Percentiles rank a stretch among this genome's conserved stretches.
phyloP scores from a whole-genome alignment of 192 early-diverging fungal genomes.

The Rhizophagus sp. region DNA sequence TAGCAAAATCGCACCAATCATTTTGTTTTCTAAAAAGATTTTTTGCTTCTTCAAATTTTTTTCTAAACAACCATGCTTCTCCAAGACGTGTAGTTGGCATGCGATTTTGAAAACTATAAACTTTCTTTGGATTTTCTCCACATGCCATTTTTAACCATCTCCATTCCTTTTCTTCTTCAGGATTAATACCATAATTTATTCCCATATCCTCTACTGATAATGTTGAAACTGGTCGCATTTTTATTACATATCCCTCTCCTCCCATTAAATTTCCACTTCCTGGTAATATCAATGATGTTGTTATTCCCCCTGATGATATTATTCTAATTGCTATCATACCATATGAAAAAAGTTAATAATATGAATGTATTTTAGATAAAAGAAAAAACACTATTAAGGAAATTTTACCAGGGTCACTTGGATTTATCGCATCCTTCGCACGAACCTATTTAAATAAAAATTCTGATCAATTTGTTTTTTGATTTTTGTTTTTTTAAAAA shows the following conservation, averaged over 20 bases:
- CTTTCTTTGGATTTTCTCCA: slow-evolving; percentile 75
- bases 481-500: background rate
- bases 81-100: slow-evolving; percentile 60
- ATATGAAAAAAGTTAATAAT: background rate
- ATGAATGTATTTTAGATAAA: background rate
- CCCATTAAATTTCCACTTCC: slow-evolving; percentile 79
- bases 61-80: slow-evolving; percentile 65
- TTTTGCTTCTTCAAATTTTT: slow-evolving; percentile 56
- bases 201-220: slow-evolving; percentile 68
- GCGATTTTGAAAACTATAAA: background rate
- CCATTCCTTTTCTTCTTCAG: slow-evolving; percentile 45
- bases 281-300: slow-evolving; percentile 69
- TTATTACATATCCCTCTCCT: slow-evolving; percentile 72
- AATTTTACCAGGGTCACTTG: slow-evolving; percentile 50
- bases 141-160: slow-evolving; percentile 84
- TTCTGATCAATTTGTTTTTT: too few relatives aligned
- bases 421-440: slow-evolving; percentile 69
- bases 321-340: slow-evolving; percentile 44
- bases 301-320: slow-evolving; percentile 71
- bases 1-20: slow-evolving; percentile 60
- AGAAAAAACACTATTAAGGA: background rate
- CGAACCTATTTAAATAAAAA: slow-evolving; percentile 37
- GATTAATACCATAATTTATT: slow-evolving; percentile 51
- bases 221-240: slow-evolving; percentile 53
- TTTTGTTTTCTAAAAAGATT: slow-evolving; percentile 48